Evolutionary conservation across 2,329 filamentous ascomycete genomes (phyloP), one percentile per base, ranked within the genome.

Genomic region (Tolypocladium inflatum): DNA sequence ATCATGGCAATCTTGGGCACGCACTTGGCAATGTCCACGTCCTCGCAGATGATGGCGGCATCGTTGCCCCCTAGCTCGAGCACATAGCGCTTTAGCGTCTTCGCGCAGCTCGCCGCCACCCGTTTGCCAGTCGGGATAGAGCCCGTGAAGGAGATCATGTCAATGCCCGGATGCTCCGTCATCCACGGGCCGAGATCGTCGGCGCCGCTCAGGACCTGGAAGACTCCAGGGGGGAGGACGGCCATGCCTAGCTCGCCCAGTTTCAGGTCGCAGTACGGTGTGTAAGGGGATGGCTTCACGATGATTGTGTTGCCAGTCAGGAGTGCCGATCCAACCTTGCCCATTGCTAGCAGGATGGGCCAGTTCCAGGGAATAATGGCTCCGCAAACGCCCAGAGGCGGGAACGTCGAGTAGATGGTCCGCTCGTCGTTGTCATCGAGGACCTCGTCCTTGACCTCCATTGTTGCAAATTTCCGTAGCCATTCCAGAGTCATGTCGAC

Each of bases 181-280:
- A 87, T 70, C 76, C 75, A 76, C 1, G 80, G 81, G 8, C 84
- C 84, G 13, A 87, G 78, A 58, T 77, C 72, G 61, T 87, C 83
- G 55, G 82, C 80, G 17, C 84, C 84, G 57, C 79, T 81, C 2
- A 88, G 69, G 1, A 75, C 79, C 65, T 87, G 84, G 9, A 87
- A 67, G 23, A 88, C 82, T 43, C 85, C 85, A 0, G 81, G 79
- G 1, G 84, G 83, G 63, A 87, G 81, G 67, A 86, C 70, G 37
- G 77, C 68, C 59, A 79, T 74, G 2, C 75, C 81, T 5, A 88
- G 68, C 68, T 87, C 83, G 15, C 75, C 79, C 13, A 84, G 64
- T 69, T 88, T 87, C 54, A 88, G 71, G 2, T 73, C 72, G 1
- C 75, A 77, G 70, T 84, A 85, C 0, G 82, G 82, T 0, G 82